Evolutionary conservation across 1,284 basidiomycete genomes (phyloP), one percentile per base, ranked within the genome.

Genomic region (Vanrija pseudolonga): DNA sequence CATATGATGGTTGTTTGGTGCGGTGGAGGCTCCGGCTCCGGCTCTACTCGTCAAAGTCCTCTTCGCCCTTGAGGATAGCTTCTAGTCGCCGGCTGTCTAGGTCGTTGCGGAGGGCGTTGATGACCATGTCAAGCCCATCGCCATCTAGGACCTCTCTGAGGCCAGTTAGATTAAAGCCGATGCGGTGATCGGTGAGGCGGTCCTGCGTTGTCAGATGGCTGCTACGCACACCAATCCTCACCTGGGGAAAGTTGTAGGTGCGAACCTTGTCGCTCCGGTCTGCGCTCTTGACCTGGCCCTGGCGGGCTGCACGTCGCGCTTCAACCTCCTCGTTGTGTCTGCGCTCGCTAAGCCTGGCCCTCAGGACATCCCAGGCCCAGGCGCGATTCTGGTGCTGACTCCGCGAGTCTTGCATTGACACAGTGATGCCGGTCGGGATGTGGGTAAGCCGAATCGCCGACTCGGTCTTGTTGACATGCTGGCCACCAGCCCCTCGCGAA

Each of bases 381-480:
- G 87, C 84, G 64, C 85, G 85, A 68, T 97, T 96, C 88, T 94
- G 51, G 71, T 98, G 95, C 71, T 98, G 95, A 67, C 88, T 92
- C 9, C 96, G 84, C 60, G 94, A 93, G 66, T 99, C 95, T 78
- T 98, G 96, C 91, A 98, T 98, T 4, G 92, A 94, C 9, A 98
- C 96, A 0, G 87, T 88, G 53, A 98, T 89, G 0, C 94, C 93
- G 1, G 92, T 90, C 0, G 96, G 95, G 14, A 90, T 77, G 66
- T 98, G 96, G 0, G 93, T 96, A 36, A 98, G 76, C 1, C 96
- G 86, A n/a, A 99, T 90, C 1, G 96, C 96, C 0, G 93, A 97
- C 76, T 98, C 96, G 0, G 95, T 98, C 81, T 90, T 92, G 79
- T 98, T 99, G 67, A 98, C 96, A 77, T 98, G 95, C 87, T 95